Percentiles rank a stretch among this genome's conserved stretches.
These are phyloP conservation scores for Penicillium sp. DNA, from an alignment of 2,329 filamentous ascomycete genomes.

Conservation along the genomic window DNA sequence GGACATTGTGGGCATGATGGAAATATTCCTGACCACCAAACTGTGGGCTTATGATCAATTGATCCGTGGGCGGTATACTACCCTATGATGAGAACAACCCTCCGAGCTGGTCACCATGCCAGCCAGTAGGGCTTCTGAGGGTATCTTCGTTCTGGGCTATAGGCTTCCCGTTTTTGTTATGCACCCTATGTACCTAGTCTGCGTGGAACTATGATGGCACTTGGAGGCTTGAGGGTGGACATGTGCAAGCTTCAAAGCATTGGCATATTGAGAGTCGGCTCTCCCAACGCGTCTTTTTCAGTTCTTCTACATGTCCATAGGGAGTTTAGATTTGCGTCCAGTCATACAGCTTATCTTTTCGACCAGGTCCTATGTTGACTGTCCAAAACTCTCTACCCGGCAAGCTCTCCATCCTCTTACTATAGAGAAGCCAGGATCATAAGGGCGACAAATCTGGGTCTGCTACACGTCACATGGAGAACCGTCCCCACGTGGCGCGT, in stretches of 20 bases:
- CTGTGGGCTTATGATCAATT: not conserved
- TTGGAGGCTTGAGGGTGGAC: not conserved
- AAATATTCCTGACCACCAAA: not conserved
- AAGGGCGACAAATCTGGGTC: not conserved
- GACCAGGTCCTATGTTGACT: not conserved
- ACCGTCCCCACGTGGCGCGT: not conserved
- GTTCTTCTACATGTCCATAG: not conserved
- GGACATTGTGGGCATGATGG: not conserved
- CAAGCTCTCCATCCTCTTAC: not conserved
- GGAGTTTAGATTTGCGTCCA: not conserved
- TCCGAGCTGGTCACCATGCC: not conserved
- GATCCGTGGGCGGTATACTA: not conserved
- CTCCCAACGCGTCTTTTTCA: not conserved
- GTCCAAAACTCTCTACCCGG: not conserved
- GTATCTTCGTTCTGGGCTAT: not conserved
- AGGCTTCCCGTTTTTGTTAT: not conserved
- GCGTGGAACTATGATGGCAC: not conserved
- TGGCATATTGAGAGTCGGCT: not conserved
- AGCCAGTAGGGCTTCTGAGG: not conserved
- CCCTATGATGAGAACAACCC: not conserved
- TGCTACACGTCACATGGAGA: not conserved
- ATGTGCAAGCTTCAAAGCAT: not conserved
- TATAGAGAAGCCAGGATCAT: not conserved
- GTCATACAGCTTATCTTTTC: not conserved
- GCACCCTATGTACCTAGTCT: not conserved